Percentiles rank a stretch among this genome's conserved stretches.
Evolutionary conservation across 1,139 yeast species (phyloP).

Genomic region (Geotrichum restrictum): DNA sequence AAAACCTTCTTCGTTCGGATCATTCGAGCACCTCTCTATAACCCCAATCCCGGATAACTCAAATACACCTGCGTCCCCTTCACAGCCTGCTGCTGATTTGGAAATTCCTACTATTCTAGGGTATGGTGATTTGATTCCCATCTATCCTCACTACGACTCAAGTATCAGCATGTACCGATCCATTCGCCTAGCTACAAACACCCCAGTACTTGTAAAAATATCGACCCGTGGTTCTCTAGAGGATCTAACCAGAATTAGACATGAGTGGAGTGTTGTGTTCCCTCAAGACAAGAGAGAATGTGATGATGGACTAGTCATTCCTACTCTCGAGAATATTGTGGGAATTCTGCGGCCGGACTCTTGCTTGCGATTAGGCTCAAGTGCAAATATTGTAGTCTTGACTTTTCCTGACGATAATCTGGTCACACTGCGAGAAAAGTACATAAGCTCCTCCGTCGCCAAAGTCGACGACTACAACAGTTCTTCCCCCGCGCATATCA

Average conservation of each 20-base stretch:
- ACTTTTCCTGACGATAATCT: conserved; percentile 28
- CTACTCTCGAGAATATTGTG: conserved; percentile 24
- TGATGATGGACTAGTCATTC: conserved; percentile 13
- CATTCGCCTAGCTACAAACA: conserved; percentile 21
- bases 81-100: background rate
- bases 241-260: conserved; percentile 32
- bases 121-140: conserved; percentile 27
- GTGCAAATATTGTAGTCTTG: conserved; percentile 27
- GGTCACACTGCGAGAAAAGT: conserved; percentile 29
- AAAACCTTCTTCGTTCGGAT: background rate
- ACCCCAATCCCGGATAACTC: background rate
- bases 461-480: conserved; percentile 3
- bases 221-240: conserved; percentile 31
- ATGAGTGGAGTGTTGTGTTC: conserved; percentile 32
- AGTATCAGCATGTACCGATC: conserved; percentile 33
- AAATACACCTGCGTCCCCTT: background rate
- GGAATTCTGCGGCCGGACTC: conserved; percentile 30
- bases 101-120: conserved; percentile 26
- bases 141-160: conserved; percentile 29
- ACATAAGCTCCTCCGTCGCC: conserved; percentile 21
- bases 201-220: conserved; percentile 29
- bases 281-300: conserved; percentile 12
- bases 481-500: conserved; percentile 12
- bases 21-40: conserved; percentile 8
- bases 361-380: conserved; percentile 26